These are phyloP conservation scores for Candida tibetensis DNA, from an alignment of 805 yeast species.

Conservation along the genomic window DNA sequence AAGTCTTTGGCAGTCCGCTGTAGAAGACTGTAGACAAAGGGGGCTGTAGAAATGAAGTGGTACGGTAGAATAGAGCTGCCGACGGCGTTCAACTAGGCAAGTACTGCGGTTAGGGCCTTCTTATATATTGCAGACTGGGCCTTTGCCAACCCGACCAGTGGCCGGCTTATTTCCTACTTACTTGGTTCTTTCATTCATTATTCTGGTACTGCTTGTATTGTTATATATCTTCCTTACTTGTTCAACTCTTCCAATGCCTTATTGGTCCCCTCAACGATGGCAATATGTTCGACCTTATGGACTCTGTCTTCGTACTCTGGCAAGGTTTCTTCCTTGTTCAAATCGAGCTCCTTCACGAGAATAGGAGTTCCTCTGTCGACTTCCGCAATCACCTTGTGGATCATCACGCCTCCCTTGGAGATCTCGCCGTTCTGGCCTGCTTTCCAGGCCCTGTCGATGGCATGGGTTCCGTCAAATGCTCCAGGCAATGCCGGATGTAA, in stretches of 20 bases:
- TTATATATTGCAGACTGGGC: no score
- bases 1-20: neutral
- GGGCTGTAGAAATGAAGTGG: no score
- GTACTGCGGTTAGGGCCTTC: no score
- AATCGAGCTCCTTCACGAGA: slow-evolving; percentile 72
- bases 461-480: slow-evolving; percentile 94
- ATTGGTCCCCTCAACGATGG: slow-evolving; percentile 88
- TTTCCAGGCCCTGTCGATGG: slow-evolving; percentile 94
- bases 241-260: slow-evolving; percentile 48
- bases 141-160: no score
- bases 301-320: slow-evolving; percentile 81
- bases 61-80: no score
- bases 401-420: slow-evolving; percentile 87
- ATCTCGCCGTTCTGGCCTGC: slow-evolving; percentile 86
- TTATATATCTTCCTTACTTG: no score
- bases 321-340: slow-evolving; percentile 68
- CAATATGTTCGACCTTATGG: slow-evolving; percentile 80
- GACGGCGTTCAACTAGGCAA: no score
- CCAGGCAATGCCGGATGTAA: slow-evolving; percentile 97
- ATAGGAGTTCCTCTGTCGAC: slow-evolving; percentile 94
- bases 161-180: no score
- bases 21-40: neutral
- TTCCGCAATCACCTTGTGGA: slow-evolving; percentile 92
- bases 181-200: no score
- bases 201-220: no score